These are phyloP conservation scores for Stylonectria norvegica DNA, from an alignment of 2,329 filamentous ascomycete genomes.

Conservation along the genomic window DNA sequence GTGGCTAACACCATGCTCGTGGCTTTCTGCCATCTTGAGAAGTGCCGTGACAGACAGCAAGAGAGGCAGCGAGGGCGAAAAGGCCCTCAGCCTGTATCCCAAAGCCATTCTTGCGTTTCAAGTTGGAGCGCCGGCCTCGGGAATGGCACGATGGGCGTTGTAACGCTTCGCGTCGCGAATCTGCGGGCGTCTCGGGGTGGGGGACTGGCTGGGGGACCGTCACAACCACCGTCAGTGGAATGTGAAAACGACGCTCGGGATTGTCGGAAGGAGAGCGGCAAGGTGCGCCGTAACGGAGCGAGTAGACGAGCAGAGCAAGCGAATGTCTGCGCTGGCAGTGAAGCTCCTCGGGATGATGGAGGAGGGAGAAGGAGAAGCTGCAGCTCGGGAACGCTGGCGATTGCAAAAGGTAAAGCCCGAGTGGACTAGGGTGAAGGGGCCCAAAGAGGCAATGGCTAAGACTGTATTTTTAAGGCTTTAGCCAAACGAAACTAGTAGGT, in stretches of 20 bases:
- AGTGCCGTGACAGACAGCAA: slow-evolving; percentile 25
- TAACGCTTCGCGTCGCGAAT: neutral
- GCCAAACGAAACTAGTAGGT: no score
- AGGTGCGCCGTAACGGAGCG: no score
- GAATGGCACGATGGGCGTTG: neutral
- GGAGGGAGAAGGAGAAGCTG: slow-evolving; percentile 1
- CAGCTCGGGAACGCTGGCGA: no score
- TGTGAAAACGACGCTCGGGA: neutral
- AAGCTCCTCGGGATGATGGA: slow-evolving; percentile 3
- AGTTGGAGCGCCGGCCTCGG: slow-evolving; percentile 5
- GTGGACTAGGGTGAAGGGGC: no score
- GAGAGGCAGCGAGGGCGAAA: slow-evolving; percentile 11
- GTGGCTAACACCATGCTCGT: slow-evolving; percentile 48
- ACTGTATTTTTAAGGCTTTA: no score
- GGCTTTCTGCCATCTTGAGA: slow-evolving; percentile 30
- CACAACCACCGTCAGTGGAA: neutral
- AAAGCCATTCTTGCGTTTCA: slow-evolving; percentile 20
- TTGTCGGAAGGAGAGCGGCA: slow-evolving; percentile 1
- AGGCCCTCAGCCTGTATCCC: slow-evolving; percentile 11
- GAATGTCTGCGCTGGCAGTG: slow-evolving; percentile 17
- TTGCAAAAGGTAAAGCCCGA: no score
- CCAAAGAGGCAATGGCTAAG: no score
- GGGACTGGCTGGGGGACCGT: neutral
- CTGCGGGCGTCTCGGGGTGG: neutral
- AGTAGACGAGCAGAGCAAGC: slow-evolving; percentile 22